Evolutionary conservation across 371 early-diverging fungal species (phyloP), one percentile per base, ranked within the genome.

Genomic region (Capillidium heterosporum): DNA sequence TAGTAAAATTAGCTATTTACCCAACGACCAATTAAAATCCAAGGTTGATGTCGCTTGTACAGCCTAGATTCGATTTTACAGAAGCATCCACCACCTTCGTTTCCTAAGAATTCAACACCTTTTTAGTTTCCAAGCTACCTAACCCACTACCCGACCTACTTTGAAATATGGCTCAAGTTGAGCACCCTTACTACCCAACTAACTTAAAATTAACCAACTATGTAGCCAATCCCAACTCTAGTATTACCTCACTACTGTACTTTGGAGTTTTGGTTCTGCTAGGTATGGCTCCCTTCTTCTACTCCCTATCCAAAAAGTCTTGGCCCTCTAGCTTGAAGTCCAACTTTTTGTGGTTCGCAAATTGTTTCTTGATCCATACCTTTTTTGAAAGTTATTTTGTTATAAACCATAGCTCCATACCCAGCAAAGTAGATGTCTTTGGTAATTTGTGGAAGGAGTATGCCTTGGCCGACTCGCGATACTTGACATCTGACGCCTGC

Each of bases 371-470:
- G 26, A 80, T 91, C 64, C 95, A 94, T 67, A 62, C 76, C n/a
- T 72, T 81, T 39, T 75, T 92, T n/a, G 95, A 94, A 69, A 81
- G 82, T 0, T 92, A 91, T 69, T 92, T 84, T 74, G 72, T 84
- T 29, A 67, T 65, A 46, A 71, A 77, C 67, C 72, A 78, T 60
- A 32, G 55, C 10, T 68, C 70, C 4, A 65, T 94, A 23, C 78
- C 85, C 0, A 74, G 76, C 17, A 75, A 82, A 60, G 67, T 68
- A 43, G 66, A 64, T 32, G 55, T 85, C 1, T 53, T 90, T 44
- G 87, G 78, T 15, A 78, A 89, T 54, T 59, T 88, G 55, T 94
- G 91, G 91, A 89, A 90, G 71, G 93, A 94, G 68, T 94, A 94
- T 66, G 71, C 89, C 1, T 71, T 78, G 59, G 75, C 80, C 17